Evolutionary conservation across 2,329 filamentous ascomycete genomes (phyloP), one percentile per base, ranked within the genome.

Genomic region (Phaeoacremonium minimum): DNA sequence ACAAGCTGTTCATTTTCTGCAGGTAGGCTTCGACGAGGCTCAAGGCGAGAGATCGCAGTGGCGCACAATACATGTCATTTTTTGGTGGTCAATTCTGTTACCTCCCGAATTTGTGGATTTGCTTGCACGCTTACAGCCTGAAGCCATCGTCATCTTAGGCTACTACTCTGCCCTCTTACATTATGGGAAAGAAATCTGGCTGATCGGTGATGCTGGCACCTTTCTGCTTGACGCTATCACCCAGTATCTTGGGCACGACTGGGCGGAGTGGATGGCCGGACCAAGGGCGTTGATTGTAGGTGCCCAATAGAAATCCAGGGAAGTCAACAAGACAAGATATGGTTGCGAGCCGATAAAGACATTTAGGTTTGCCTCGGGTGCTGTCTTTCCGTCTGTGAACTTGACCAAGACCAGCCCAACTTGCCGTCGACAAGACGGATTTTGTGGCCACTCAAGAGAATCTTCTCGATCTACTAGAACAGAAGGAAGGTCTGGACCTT

Each of bases 111-210:
- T 18, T 22, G 19, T 38, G 6, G 36, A 22, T 15, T 9, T 38
- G 22, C 11, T 38, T 26, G 16, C 15, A 5, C 20, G 30, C 15
- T 22, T 22, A 3, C 18, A 26, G 6, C 19, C 36, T 7, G 36
- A 38, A 20, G 36, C 36, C 7, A 14, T 38, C 7, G 36, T 31
- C 14, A 6, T 37, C 15, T 17, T 37, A 19, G 36, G 36, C 13
- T 32, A 30, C 19, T 37, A 37, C 14, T 29, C 36, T 4, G 31
- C 32, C 9, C 14, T 38, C n/a, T 14, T 38, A 8, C 19, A 38
- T 5, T 15, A 20, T 15, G 36, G 30, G 9, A 26, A 26, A n/a
- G n/a, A 26, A n/a, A 9, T 26, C 22, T 26, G 22, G 22, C 22
- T 26, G n/a, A 26, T 26, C n/a, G 22, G 22, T 26, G 22, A 26